phyloP scores from a whole-genome alignment of 257 asterid genomes.

The Cruciata laevipes region DNA sequence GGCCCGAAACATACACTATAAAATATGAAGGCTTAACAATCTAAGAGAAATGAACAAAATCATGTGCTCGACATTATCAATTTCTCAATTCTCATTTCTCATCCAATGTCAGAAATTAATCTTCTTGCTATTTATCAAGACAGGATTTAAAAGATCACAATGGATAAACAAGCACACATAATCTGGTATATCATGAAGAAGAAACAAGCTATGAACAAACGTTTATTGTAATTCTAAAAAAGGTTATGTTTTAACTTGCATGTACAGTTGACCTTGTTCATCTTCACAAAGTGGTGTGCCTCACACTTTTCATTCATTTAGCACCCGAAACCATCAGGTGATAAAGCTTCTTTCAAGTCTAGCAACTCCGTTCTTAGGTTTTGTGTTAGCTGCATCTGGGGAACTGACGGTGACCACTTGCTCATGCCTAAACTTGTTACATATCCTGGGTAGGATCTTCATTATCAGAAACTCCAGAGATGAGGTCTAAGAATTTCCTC shows the following conservation, averaged over 20 bases:
- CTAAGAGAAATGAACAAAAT: background rate
- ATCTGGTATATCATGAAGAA: background rate
- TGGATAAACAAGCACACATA: background rate
- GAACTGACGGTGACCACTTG: background rate
- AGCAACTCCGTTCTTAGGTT: background rate
- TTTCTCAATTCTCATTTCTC: background rate
- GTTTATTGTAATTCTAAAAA: background rate
- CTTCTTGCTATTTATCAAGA: background rate
- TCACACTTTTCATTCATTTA: background rate
- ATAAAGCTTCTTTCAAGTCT: background rate
- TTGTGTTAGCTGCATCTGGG: background rate
- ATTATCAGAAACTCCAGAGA: conserved; percentile 42
- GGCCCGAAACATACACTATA: background rate
- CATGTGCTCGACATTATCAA: background rate
- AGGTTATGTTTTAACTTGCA: background rate
- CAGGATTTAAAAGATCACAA: background rate
- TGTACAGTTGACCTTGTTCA: conserved; percentile 1
- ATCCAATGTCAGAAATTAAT: background rate
- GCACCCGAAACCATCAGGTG: background rate
- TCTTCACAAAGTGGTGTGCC: conserved; percentile 3
- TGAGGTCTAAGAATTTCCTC: conserved; percentile 51
- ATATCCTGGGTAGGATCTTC: conserved; percentile 35
- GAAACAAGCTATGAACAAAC: background rate
- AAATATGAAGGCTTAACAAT: background rate
- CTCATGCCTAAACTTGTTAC: conserved; percentile 13